Evolutionary conservation across 768 basidiomycete species (phyloP), one percentile per base, ranked within the genome.

Genomic region (Candolleomyces eurysporus): DNA sequence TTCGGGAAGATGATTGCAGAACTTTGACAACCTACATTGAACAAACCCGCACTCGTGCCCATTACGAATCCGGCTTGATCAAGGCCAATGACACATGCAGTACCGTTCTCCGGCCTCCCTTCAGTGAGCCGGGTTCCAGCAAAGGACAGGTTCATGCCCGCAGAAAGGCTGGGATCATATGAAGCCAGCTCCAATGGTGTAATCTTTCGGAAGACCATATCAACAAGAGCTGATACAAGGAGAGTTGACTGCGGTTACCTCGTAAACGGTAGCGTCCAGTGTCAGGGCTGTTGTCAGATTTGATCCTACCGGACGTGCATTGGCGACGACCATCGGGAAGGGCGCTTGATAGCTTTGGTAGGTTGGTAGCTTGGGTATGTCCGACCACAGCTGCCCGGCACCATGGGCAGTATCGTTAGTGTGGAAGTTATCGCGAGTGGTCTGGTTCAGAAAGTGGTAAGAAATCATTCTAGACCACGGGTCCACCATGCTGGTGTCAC

Each of bases 31-130:
- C 75, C 59, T 64, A 84, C 86, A 64, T 86, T 87, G 73, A 90
- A 90, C 26, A 89, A 69, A 65, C 82, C 87, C 17, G 89, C 83
- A 42, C 90, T 91, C 2, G 84, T 84, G 9, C 89, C 92, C 79
- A 91, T 88, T 39, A 93, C 69, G 69, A 91, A 94, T 0, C 81
- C 82, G 0, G 81, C 83, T 70, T 89, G 89, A 68, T 93, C 90
- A 66, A 92, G 93, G 7, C 86, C 87, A 5, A 81, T 83, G 13
- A 87, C 86, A 70, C 94, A 96, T 0, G 82, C 72, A 11, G 84
- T 82, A 6, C 76, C 71, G 62, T 83, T 85, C 11, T 72, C 74
- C 0, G 88, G 80, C 60, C 76, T 67, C 3, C 89, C 90, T 60
- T 87, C 82, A 22, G 72, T 70, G 17, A 93, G 68, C 62, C 79